Evolutionary conservation across 106 monocot genomes (phyloP).

Genomic region (Platanthera guangdongensis): DNA sequence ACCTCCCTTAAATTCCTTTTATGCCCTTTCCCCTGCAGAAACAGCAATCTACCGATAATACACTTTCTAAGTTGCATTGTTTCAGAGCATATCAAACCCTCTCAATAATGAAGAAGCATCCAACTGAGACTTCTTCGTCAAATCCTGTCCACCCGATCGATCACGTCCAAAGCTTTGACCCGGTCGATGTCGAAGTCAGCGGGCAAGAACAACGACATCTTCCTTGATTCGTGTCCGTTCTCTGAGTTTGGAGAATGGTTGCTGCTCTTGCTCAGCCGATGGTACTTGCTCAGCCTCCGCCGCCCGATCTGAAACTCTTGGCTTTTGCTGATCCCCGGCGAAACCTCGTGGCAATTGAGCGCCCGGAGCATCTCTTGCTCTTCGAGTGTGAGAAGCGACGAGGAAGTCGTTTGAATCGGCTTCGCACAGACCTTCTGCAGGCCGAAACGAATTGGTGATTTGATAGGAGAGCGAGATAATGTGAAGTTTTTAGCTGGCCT

Average conservation of each 20-base stretch:
- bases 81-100: no score
- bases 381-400: constrained; percentile 31
- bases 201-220: constrained; percentile 7
- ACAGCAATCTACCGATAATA: no score
- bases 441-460: constrained; percentile 11
- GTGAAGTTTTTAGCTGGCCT: constrained; percentile 38
- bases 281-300: constrained; percentile 6
- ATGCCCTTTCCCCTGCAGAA: no score
- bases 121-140: background rate
- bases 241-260: constrained; percentile 37
- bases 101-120: background rate
- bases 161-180: constrained; percentile 37
- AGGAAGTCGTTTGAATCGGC: background rate
- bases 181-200: constrained; percentile 20
- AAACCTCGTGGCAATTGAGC: constrained; percentile 11
- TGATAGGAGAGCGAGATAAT: constrained; percentile 34
- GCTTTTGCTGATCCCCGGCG: constrained; percentile 60
- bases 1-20: no score
- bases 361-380: constrained; percentile 45
- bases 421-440: constrained; percentile 9
- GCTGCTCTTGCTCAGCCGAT: constrained; percentile 35
- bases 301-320: constrained; percentile 12
- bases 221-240: background rate
- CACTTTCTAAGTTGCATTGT: no score
- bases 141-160: constrained; percentile 31